Percentiles rank a stretch among this genome's conserved stretches.
Conservation (phyloP, 1,139 yeast genomes). For the Kluyveromyces sp. region DNA sequence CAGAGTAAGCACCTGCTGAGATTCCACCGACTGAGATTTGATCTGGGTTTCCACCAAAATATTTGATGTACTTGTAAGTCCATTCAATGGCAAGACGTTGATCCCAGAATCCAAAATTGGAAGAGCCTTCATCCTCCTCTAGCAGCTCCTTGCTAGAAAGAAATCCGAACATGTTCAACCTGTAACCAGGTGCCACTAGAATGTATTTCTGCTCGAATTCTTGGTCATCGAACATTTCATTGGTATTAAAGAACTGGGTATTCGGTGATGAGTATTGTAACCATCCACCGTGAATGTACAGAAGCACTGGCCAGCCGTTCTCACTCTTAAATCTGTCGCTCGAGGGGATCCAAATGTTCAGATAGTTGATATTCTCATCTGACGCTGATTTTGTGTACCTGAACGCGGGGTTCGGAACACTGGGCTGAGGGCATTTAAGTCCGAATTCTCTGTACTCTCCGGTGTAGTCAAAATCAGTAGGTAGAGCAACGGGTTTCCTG, state of each 20-base stretch:
- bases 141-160: slow-evolving; percentile 24
- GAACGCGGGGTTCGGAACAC: slow-evolving; percentile 26
- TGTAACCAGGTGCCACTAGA: slow-evolving; percentile 37
- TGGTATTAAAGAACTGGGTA: slow-evolving; percentile 18
- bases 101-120: slow-evolving; percentile 42
- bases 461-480: slow-evolving; percentile 33
- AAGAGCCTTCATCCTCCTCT: slow-evolving; percentile 13
- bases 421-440: slow-evolving; percentile 35
- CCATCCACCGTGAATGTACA: slow-evolving; percentile 40
- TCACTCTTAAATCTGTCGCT: slow-evolving; percentile 28
- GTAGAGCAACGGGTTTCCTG: slow-evolving; percentile 28
- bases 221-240: slow-evolving; percentile 19
- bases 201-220: slow-evolving; percentile 30
- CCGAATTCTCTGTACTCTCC: slow-evolving; percentile 33
- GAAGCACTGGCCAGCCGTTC: slow-evolving; percentile 37
- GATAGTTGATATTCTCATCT: slow-evolving; percentile 35
- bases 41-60: slow-evolving; percentile 33
- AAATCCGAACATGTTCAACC: slow-evolving; percentile 39
- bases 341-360: slow-evolving; percentile 39
- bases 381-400: slow-evolving; percentile 15
- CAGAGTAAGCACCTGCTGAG: slow-evolving; percentile 26
- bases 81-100: slow-evolving; percentile 37
- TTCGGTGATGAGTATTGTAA: slow-evolving; percentile 35
- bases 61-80: slow-evolving; percentile 31
- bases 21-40: slow-evolving; percentile 31